Evolutionary conservation across 257 asterid species (phyloP).

Genomic region (Scutellaria baicalensis): DNA sequence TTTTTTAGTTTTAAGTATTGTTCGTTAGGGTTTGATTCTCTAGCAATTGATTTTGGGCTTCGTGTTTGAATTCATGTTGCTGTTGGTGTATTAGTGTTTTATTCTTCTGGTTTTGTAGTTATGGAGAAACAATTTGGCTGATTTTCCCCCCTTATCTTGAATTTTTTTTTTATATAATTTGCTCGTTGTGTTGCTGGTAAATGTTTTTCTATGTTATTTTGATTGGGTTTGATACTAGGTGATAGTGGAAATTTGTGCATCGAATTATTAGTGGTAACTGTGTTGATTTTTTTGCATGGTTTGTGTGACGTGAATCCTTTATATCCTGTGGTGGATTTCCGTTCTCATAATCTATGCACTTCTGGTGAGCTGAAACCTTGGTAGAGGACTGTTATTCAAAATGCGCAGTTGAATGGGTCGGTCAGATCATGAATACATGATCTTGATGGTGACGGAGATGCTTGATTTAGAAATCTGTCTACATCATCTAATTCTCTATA

Average conservation of each 20-base stretch:
- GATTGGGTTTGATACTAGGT: neutral
- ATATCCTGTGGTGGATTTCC: neutral
- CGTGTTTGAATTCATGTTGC: neutral
- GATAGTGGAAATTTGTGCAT: neutral
- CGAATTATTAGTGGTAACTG: neutral
- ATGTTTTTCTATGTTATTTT: neutral
- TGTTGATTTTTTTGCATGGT: slow-evolving; percentile 2
- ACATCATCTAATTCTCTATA: too few relatives aligned
- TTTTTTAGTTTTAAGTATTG: neutral
- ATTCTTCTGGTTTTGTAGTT: neutral
- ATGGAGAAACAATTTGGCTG: neutral
- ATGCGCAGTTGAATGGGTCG: neutral
- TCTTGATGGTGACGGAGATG: neutral
- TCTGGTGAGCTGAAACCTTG: neutral
- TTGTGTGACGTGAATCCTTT: neutral
- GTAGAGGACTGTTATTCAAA: neutral
- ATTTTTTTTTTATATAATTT: neutral
- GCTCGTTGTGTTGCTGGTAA: neutral
- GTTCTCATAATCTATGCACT: neutral
- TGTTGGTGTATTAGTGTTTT: neutral
- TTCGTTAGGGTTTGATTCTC: slow-evolving; percentile 20
- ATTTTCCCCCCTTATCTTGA: neutral
- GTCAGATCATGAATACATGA: neutral
- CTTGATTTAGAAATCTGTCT: neutral
- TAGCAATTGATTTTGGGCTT: neutral